Conservation (phyloP, 495 filamentous ascomycete species). For the Trichoderma virens region DNA sequence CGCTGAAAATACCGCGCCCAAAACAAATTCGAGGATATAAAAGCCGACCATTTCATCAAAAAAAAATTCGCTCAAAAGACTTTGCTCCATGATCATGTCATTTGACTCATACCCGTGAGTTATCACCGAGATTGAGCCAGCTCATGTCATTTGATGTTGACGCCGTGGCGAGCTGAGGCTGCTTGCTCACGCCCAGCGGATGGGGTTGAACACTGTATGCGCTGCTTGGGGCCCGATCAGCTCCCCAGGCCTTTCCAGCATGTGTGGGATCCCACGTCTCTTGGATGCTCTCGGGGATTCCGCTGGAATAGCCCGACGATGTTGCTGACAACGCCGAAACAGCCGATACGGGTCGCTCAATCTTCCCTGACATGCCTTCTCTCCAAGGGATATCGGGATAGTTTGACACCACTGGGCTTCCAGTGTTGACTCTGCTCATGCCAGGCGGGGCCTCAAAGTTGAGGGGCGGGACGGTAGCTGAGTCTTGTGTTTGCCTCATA, state of each 20-base stretch:
- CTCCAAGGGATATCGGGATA: slow-evolving; percentile 37
- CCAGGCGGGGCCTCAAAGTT: slow-evolving; percentile 38
- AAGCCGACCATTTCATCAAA: slow-evolving; percentile 7
- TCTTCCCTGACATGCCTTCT: slow-evolving; percentile 54
- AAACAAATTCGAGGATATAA: slow-evolving; percentile 6
- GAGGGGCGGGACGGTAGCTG: slow-evolving; percentile 47
- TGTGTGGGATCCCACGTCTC: slow-evolving; percentile 45
- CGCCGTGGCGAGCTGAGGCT: slow-evolving; percentile 30
- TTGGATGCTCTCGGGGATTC: slow-evolving; percentile 46
- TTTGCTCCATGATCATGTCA: slow-evolving; percentile 8
- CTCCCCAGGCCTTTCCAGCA: slow-evolving; percentile 30
- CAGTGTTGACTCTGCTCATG: slow-evolving; percentile 52
- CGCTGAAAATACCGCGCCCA: slow-evolving; percentile 6
- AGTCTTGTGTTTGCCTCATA: slow-evolving; percentile 44
- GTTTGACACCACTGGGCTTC: slow-evolving; percentile 59
- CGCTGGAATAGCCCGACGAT: slow-evolving; percentile 51
- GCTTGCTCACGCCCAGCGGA: slow-evolving; percentile 31
- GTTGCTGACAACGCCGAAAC: slow-evolving; percentile 28
- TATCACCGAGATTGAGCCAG: slow-evolving; percentile 59
- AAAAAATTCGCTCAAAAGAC: slow-evolving; percentile 5
- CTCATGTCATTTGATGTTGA: slow-evolving; percentile 56
- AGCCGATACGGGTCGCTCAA: slow-evolving; percentile 50
- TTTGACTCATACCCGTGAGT: slow-evolving; percentile 9
- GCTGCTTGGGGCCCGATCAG: slow-evolving; percentile 49
- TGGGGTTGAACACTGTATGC: slow-evolving; percentile 34